These are phyloP conservation scores for Rhodotorula sp. DNA, from an alignment of 1,284 basidiomycete genomes.

Conservation along the genomic window DNA sequence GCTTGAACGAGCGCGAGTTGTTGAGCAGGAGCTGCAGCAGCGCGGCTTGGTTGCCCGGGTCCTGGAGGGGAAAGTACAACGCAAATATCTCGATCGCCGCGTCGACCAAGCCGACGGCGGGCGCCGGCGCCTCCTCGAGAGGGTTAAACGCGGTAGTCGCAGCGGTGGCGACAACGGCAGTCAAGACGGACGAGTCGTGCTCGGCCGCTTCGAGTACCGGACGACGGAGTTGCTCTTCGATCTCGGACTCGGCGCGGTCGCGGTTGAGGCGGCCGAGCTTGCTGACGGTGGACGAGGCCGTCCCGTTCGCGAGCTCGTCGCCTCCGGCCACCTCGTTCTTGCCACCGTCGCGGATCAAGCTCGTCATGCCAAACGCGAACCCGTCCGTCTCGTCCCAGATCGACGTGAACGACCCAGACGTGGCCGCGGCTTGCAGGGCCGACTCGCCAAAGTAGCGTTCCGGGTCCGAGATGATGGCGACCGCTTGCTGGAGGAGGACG, in stretches of 20 bases:
- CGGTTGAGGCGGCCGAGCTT: constrained; percentile 62
- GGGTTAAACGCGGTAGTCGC: constrained; percentile 8
- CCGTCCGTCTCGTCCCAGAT: constrained; percentile 87
- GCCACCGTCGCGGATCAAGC: constrained; percentile 53
- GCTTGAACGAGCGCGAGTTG: constrained; percentile 67
- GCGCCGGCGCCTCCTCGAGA: constrained; percentile 61
- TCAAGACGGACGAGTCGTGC: constrained; percentile 62
- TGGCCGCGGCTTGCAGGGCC: constrained; percentile 84
- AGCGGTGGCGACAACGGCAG: constrained; percentile 16
- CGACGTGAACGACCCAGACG: constrained; percentile 75
- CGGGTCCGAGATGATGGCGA: constrained; percentile 82
- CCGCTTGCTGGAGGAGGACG: constrained; percentile 74
- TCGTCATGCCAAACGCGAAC: constrained; percentile 89
- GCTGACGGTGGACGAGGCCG: constrained; percentile 41
- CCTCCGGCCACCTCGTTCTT: constrained; percentile 40
- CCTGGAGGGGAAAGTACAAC: constrained; percentile 72
- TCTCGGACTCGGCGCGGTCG: constrained; percentile 71
- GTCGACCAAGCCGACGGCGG: constrained; percentile 81
- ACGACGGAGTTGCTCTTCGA: constrained; percentile 70
- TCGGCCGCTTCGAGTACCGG: constrained; percentile 83
- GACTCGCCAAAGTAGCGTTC: constrained; percentile 63
- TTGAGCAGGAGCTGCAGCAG: constrained; percentile 62
- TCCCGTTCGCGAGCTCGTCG: constrained; percentile 7
- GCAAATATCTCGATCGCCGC: constrained; percentile 83
- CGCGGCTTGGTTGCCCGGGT: constrained; percentile 64